A percentile compares a stretch with the other conserved stretches of the same genome.
Conservation (phyloP, 768 basidiomycete genomes). For the Trametes maxima region DNA sequence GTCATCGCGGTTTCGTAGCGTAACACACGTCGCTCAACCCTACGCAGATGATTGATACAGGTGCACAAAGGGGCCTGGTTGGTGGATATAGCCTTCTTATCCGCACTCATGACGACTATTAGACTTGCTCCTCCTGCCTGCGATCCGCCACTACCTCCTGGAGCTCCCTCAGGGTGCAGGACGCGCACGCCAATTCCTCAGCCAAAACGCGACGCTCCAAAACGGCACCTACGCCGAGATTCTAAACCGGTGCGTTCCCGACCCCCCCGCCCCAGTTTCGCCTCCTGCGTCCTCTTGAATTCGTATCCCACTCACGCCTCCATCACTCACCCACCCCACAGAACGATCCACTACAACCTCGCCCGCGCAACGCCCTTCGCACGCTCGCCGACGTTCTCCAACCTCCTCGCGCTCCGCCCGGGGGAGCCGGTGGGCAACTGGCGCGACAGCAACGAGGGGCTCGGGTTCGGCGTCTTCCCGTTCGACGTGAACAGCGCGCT, state of each 20-base stretch:
- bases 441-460: slow-evolving; percentile 46
- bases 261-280: not conserved
- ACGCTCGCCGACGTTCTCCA: slow-evolving; percentile 29
- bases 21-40: slow-evolving; percentile 17
- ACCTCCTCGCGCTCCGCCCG: slow-evolving; percentile 43
- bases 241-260: slow-evolving; percentile 32
- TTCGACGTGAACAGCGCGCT: slow-evolving; percentile 48
- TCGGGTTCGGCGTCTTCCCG: slow-evolving; percentile 46
- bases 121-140: slow-evolving; percentile 45
- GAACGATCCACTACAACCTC: slow-evolving; percentile 42
- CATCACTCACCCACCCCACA: not conserved
- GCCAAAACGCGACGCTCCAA: slow-evolving; percentile 40
- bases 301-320: not conserved
- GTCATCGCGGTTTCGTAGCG: not conserved
- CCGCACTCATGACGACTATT: not conserved
- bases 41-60: slow-evolving; percentile 5
- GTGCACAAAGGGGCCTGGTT: not conserved
- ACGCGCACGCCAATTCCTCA: slow-evolving; percentile 38
- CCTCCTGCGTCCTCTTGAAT: no score
- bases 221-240: slow-evolving; percentile 46
- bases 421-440: slow-evolving; percentile 47
- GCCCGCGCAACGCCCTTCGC: slow-evolving; percentile 43
- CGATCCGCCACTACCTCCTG: slow-evolving; percentile 46
- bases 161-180: slow-evolving; percentile 44
- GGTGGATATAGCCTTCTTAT: not conserved